Evolutionary conservation across 805 yeast species (phyloP).

Genomic region (Dipodascus albidus): DNA sequence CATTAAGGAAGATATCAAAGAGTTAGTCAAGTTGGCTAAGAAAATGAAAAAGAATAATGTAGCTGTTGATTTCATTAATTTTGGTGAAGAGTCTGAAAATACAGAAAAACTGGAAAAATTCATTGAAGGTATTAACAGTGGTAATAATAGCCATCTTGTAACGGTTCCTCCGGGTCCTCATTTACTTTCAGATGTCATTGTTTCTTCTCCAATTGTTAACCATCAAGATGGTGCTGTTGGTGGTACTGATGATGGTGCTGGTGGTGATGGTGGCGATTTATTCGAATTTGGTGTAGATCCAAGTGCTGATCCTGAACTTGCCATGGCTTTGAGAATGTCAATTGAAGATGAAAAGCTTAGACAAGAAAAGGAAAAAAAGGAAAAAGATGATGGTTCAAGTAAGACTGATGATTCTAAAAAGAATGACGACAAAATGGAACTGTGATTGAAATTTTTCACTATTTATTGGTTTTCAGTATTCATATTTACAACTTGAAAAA

Average conservation of each 20-base stretch:
- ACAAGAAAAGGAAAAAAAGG: conserved; percentile 49
- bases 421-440: conserved; percentile 1
- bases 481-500: no score
- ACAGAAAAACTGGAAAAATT: conserved; percentile 72
- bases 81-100: conserved; percentile 79
- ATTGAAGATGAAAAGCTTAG: conserved; percentile 90
- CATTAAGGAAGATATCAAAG: conserved; percentile 52
- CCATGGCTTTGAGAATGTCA: conserved; percentile 87
- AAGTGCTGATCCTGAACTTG: conserved; percentile 91
- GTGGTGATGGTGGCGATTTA: conserved; percentile 4
- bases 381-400: conserved; percentile 7
- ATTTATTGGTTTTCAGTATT: no score
- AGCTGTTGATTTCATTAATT: conserved; percentile 80
- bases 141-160: conserved; percentile 57
- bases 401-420: not conserved
- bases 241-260: conserved; percentile 26
- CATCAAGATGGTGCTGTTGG: conserved; percentile 40
- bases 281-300: conserved; percentile 74
- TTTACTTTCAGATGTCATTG: conserved; percentile 69
- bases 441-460: not conserved
- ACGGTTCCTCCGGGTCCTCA: conserved; percentile 85
- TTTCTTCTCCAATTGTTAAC: conserved; percentile 60
- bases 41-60: conserved; percentile 87
- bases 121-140: conserved; percentile 54
- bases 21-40: conserved; percentile 75